These are phyloP conservation scores for Coffea eugenioides DNA, from an alignment of 257 asterid species.

Conservation along the genomic window DNA sequence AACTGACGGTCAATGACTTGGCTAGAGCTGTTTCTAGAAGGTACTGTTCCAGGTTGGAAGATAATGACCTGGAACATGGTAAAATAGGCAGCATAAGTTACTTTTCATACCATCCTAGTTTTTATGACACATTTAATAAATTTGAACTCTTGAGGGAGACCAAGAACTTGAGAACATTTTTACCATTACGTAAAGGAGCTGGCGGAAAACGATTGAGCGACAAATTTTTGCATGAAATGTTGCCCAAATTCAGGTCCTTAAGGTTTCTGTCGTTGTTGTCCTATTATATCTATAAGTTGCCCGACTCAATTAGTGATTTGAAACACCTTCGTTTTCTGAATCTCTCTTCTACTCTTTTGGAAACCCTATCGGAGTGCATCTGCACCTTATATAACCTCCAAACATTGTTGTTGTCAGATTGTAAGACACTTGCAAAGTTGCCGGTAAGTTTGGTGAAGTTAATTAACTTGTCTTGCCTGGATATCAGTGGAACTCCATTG, in stretches of 20 bases:
- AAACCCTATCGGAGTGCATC: background rate
- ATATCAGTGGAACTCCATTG: background rate
- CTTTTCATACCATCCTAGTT: conserved; percentile 46
- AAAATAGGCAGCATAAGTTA: conserved; percentile 35
- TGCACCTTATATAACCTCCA: conserved; percentile 10
- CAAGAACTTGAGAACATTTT: conserved; percentile 53
- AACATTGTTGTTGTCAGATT: background rate
- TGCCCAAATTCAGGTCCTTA: background rate
- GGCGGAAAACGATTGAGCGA: background rate
- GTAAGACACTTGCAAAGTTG: background rate
- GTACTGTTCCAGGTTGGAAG: conserved; percentile 47
- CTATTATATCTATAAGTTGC: background rate
- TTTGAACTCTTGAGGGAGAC: conserved; percentile 34
- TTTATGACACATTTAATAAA: conserved; percentile 37
- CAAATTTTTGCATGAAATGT: background rate
- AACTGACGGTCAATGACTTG: conserved; percentile 41
- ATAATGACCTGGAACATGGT: conserved; percentile 23
- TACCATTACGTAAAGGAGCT: conserved; percentile 11
- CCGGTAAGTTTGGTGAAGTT: background rate
- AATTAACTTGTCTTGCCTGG: background rate
- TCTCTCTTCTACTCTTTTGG: background rate
- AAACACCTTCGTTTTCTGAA: background rate
- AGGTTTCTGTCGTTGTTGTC: conserved; percentile 2
- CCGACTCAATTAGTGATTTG: background rate
- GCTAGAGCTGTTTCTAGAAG: conserved; percentile 56